phyloP scores from a whole-genome alignment of 2,329 filamentous ascomycete species.

The Pleomassaria siparia region DNA sequence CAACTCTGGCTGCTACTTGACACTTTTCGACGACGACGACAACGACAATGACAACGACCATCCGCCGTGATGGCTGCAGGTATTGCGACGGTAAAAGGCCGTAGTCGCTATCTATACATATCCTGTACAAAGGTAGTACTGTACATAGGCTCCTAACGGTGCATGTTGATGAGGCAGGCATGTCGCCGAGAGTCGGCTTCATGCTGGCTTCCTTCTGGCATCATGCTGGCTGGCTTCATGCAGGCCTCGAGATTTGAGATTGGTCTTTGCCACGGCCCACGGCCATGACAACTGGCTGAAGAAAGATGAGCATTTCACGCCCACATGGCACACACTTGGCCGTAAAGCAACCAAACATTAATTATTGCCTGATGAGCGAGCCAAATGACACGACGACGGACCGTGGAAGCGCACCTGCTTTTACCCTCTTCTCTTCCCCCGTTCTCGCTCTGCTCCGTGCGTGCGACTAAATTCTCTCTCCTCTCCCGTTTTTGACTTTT shows the following conservation, averaged over 20 bases:
- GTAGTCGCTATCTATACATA: too few relatives aligned
- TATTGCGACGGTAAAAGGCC: not conserved
- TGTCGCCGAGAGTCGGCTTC: not conserved
- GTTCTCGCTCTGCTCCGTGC: not conserved
- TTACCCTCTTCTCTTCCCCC: not conserved
- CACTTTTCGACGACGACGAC: not conserved
- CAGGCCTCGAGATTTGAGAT: too few relatives aligned
- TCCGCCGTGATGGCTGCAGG: not conserved
- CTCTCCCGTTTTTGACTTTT: not conserved
- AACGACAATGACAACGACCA: not conserved
- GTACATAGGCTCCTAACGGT: not conserved
- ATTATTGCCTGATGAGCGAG: too few relatives aligned
- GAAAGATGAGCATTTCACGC: not conserved
- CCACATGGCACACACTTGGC: not conserved
- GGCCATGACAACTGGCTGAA: too few relatives aligned
- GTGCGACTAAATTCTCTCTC: not conserved
- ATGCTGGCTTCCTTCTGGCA: not conserved
- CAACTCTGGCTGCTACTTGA: not conserved
- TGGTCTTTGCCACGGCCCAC: too few relatives aligned
- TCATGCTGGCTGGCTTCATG: too few relatives aligned
- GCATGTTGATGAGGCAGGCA: not conserved
- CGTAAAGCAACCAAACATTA: not conserved
- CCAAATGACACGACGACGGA: slow-evolving; percentile 1
- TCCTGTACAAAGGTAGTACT: too few relatives aligned
- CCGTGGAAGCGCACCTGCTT: not conserved